Base-by-base conservation (phyloP, 441 rosid species). In the Codiaeum variegatum region DNA sequence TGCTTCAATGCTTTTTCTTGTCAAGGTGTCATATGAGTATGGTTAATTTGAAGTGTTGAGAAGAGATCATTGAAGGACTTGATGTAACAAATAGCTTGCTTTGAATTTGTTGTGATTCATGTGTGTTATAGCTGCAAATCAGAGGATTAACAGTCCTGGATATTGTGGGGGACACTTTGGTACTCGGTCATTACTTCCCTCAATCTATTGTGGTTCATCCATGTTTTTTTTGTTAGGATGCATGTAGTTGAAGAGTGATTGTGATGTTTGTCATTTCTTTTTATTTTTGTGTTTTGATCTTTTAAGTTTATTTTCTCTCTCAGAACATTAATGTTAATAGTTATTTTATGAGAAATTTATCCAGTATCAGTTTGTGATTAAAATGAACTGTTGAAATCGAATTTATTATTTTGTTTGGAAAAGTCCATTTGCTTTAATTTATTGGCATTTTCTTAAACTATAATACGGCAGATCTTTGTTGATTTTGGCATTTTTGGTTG, bases 241-340 rank as follows among this genome's bases (percentile, higher is more conserved):
- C 77, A 77, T 78, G 83, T 83, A 85, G 85, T 75, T 67, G 84
- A 84, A 80, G 84, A 82, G 83, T 81, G 84, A 76, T 80, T 84
- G 87, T 85, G 88, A 72, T 81, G 80, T 49, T 77, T 70, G 62
- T 70, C 55, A 23, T 55, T 64, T 38, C 75, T 70, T 59, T 59
- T 59, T 16, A 59, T 29, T 29, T 29, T 31, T 24, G 52, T 54
- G 44, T 15, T 81, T 73, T 64, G 60, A 63, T 66, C 66, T 79
- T 75, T 67, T 73, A 73, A 72, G 46, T 72, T 73, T n/a, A n/a
- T n/a, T 75, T 65, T 29, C 13, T 44, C 21, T 10, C 19, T 49
- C 58, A 31, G 67, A 79, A 78, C 82, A 73, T 79, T 78, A 72
- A 80, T 79, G 86, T 83, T 80, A 76, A 87, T 83, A 84, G 85